Evolutionary conservation across 2,329 filamentous ascomycete genomes (phyloP).

Genomic region (Penicillium freii): DNA sequence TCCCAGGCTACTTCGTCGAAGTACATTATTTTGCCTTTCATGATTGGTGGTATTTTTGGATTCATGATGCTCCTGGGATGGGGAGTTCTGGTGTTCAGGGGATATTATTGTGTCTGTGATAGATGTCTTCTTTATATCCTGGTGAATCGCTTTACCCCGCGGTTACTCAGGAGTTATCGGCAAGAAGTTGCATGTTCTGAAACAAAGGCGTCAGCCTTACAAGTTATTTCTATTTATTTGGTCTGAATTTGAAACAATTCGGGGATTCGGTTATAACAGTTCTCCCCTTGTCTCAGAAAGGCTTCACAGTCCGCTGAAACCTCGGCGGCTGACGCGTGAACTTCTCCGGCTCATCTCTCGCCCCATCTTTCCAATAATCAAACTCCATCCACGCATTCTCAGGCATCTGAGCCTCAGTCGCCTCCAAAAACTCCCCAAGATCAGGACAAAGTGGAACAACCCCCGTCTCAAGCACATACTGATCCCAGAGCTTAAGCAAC

Average conservation of each 20-base stretch:
- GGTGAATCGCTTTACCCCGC: background rate
- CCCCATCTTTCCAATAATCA: constrained; percentile 61
- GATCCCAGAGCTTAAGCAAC: constrained; percentile 56
- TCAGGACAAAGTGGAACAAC: constrained; percentile 60
- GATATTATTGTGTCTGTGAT: background rate
- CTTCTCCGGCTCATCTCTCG: constrained; percentile 49
- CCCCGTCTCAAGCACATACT: constrained; percentile 59
- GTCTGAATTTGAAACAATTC: background rate
- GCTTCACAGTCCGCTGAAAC: constrained; percentile 38
- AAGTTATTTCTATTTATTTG: background rate
- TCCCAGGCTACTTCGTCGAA: constrained; percentile 8
- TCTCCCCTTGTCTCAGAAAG: constrained; percentile 23
- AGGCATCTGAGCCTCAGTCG: constrained; percentile 63
- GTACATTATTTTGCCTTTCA: constrained; percentile 1
- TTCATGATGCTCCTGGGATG: too few species aligned
- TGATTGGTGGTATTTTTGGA: too few species aligned
- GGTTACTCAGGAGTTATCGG: background rate
- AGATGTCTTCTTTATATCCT: background rate
- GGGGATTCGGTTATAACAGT: too few species aligned
- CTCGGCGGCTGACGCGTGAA: constrained; percentile 41
- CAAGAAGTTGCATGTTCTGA: background rate
- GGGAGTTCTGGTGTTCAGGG: too few species aligned
- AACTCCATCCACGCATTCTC: constrained; percentile 67
- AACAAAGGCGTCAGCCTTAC: background rate
- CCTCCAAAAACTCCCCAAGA: constrained; percentile 58